Evolutionary conservation across 768 basidiomycete genomes (phyloP), one percentile per base, ranked within the genome.

Genomic region (Kwoniella newhampshirensis): DNA sequence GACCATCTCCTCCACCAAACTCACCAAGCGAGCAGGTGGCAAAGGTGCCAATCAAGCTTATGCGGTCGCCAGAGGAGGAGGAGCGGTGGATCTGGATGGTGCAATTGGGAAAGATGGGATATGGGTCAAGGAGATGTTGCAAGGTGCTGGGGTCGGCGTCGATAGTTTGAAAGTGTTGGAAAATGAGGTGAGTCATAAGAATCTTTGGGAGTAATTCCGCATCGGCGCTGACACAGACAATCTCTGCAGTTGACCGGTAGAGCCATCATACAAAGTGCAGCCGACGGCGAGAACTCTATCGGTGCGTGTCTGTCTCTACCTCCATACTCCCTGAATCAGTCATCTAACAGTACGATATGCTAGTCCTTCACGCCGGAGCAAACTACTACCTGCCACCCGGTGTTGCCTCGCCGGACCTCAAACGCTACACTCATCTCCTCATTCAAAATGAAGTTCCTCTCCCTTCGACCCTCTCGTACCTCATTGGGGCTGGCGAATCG

Each of bases 11-110:
- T 78, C 78, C 0, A 71, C 67, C 11, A 54, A 47, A 0, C 72
- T 74, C 51, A 69, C 71, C 2, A 63, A 73, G 5, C 62, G 74
- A 35, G 70, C 78, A 8, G 79, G 79, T 2, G 79, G 79, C 0
- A 80, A 80, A 54, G 79, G 79, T 12, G 79, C 78, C 7, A 80
- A 80, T 54, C 78, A 78, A 51, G 75, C 79, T n/a, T 72, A 68
- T 28, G 70, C 79, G 0, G 70, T 75, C 1, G 79, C 78, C 17
- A 42, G 55, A 62, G 75, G 75, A 5, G 73, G 73, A 5, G 74
- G 69, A 0, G 1, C 8, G 1, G 76, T 77, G 11, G 62, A 62
- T 17, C 53, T 79, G 32, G 75, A 77, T 39, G 78, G 71, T 0
- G 52, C 57, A 28, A 60, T 79, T 3, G 78, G 77, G 1, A 51